phyloP scores from a whole-genome alignment of 2,329 filamentous ascomycete genomes.

The Verticillium dahliae region DNA sequence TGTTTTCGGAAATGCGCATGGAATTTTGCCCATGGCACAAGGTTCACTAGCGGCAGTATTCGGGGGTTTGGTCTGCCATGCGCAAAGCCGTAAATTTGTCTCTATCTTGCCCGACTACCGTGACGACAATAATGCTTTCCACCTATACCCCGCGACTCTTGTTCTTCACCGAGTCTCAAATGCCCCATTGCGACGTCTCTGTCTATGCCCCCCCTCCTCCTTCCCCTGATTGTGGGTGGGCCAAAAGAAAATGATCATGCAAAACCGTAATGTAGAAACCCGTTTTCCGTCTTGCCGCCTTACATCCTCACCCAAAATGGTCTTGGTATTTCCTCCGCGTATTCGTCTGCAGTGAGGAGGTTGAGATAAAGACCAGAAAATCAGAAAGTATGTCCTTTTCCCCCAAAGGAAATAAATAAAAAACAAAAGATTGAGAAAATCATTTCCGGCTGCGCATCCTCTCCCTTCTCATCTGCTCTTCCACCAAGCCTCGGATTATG shows the following conservation, averaged over 20 bases:
- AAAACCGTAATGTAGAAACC: neutral
- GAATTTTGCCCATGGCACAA: neutral
- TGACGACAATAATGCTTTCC: neutral
- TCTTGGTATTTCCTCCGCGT: conserved; percentile 1
- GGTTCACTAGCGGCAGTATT: neutral
- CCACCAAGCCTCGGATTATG: neutral
- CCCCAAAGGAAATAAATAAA: no score
- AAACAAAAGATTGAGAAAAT: neutral
- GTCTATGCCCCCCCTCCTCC: neutral
- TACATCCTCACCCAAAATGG: neutral
- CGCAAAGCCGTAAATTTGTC: neutral
- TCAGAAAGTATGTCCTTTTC: neutral
- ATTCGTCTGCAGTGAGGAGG: neutral
- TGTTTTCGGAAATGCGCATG: neutral
- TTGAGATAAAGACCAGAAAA: neutral
- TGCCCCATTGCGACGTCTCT: neutral
- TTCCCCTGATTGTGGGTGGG: neutral
- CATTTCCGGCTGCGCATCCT: neutral
- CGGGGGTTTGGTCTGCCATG: neutral
- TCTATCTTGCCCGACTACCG: neutral
- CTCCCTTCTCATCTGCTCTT: neutral
- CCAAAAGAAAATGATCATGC: neutral
- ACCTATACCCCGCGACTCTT: neutral
- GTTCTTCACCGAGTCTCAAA: neutral
- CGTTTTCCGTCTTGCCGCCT: neutral